Evolutionary conservation across 2,329 filamentous ascomycete genomes (phyloP), one percentile per base, ranked within the genome.

Genomic region (Fusarium palustre): DNA sequence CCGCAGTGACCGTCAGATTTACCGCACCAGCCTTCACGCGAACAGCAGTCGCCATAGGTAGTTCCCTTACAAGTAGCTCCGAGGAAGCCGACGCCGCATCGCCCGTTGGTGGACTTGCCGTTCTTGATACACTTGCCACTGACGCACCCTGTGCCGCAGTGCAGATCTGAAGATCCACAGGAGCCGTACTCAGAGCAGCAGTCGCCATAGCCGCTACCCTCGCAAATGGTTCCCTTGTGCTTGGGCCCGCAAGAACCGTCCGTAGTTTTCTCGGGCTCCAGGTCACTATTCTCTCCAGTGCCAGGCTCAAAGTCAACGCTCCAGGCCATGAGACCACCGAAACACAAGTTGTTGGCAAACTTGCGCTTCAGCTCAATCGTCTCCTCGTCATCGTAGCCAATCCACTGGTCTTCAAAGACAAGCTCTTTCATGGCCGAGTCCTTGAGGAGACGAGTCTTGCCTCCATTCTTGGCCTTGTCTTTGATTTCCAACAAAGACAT

Each of bases 401-500:
- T 49, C 62, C 76, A 75, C 45, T 71, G 68, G 13, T 77, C 71
- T 5, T 56, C 66, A 55, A 62, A 76, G 6, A 50, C 53, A 11
- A 65, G 38, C 41, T 64, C 49, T 50, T 64, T 68, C 54, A 71
- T 65, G 24, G 54, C 45, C 2, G 47, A 39, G 3, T 47, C 52
- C 20, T 53, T 16, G 3, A 71, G 20, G 1, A 72, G 56, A 4
- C 43, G 34, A 0, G 75, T 70, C 15, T 53, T 68, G 3, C 75
- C 64, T 8, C 65, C 66, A 7, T 67, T n/a, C 12, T 60, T 41
- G 13, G 79, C 76, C 3, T 77, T 33, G 1, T 69, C 25, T 22
- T 77, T 18, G 78, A 79, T 34, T 61, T 80, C 77, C 2, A 60
- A 31, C 0, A 76, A 54, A 0, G 76, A 77, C 57, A 79, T 66